phyloP scores from a whole-genome alignment of 1,284 basidiomycete genomes.

The Heterobasidion parviporum region DNA sequence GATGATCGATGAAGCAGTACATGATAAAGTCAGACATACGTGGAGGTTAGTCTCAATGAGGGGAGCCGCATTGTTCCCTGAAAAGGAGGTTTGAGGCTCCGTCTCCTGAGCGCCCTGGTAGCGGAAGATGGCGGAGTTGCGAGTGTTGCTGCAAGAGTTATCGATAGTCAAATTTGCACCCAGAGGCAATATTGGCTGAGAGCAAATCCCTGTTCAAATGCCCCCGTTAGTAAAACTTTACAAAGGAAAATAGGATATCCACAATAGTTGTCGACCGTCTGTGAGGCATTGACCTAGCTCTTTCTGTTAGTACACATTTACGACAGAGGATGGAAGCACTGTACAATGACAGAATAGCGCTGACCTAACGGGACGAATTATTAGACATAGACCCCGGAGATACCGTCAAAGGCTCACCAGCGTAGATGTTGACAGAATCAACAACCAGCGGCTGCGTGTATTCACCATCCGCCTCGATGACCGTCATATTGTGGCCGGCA shows the following conservation, averaged over 20 bases:
- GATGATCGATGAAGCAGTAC: neutral
- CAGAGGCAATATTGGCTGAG: conserved; percentile 1
- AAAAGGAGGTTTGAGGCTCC: conserved; percentile 32
- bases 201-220: conserved; percentile 14
- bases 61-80: conserved; percentile 13
- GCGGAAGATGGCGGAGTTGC: conserved; percentile 45
- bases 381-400: neutral
- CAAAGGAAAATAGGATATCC: no score
- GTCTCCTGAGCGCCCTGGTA: conserved; percentile 34
- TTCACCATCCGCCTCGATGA: conserved; percentile 48
- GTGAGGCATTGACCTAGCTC: conserved; percentile 25
- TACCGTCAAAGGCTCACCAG: conserved; percentile 28
- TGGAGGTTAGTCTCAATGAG: conserved; percentile 22
- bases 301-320: neutral
- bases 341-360: conserved; percentile 25
- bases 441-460: conserved; percentile 31
- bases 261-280: conserved; percentile 34
- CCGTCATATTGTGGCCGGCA: conserved; percentile 33
- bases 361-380: conserved; percentile 24
- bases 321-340: neutral
- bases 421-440: conserved; percentile 31
- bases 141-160: conserved; percentile 21
- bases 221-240: neutral
- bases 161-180: neutral
- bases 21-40: conserved; percentile 6